These are phyloP conservation scores for Delonix regia DNA, from an alignment of 306 rosid species.

Conservation along the genomic window DNA sequence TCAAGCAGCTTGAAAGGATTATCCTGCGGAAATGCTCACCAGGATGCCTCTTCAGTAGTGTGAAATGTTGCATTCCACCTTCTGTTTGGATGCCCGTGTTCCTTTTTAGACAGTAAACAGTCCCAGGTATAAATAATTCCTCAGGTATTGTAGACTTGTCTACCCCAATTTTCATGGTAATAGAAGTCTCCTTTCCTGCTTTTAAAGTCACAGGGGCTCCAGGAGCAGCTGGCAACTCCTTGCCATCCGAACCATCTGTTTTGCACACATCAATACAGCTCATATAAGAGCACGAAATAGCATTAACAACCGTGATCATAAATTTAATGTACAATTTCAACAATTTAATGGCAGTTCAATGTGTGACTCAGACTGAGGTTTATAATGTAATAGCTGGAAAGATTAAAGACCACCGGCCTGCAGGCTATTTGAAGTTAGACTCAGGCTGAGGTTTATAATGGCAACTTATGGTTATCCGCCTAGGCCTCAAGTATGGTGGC, in stretches of 20 bases:
- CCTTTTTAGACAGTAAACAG: slow-evolving; percentile 79
- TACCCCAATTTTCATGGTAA: slow-evolving; percentile 42
- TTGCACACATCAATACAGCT: slow-evolving; percentile 40
- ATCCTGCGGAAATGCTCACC: slow-evolving; percentile 84
- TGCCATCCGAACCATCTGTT: slow-evolving; percentile 55
- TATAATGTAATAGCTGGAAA: background rate
- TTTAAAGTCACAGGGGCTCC: slow-evolving; percentile 31
- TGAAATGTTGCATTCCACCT: slow-evolving; percentile 50
- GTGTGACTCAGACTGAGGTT: background rate
- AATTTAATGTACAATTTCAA: slow-evolving; percentile 11
- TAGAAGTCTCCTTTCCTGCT: slow-evolving; percentile 42
- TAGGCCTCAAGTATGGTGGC: slow-evolving; percentile 35
- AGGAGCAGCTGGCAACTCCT: slow-evolving; percentile 46
- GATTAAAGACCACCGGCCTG: background rate
- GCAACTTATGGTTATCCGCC: background rate
- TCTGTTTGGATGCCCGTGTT: slow-evolving; percentile 46
- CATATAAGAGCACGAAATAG: background rate
- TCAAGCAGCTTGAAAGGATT: slow-evolving; percentile 72
- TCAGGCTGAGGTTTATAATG: background rate
- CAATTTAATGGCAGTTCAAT: background rate
- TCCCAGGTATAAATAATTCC: slow-evolving; percentile 87
- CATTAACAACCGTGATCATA: slow-evolving; percentile 13
- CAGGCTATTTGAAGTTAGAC: background rate
- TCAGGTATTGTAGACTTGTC: slow-evolving; percentile 46
- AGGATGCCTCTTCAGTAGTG: slow-evolving; percentile 74